phyloP scores from a whole-genome alignment of 345 rosid species.

The Orychophragmus violaceus region DNA sequence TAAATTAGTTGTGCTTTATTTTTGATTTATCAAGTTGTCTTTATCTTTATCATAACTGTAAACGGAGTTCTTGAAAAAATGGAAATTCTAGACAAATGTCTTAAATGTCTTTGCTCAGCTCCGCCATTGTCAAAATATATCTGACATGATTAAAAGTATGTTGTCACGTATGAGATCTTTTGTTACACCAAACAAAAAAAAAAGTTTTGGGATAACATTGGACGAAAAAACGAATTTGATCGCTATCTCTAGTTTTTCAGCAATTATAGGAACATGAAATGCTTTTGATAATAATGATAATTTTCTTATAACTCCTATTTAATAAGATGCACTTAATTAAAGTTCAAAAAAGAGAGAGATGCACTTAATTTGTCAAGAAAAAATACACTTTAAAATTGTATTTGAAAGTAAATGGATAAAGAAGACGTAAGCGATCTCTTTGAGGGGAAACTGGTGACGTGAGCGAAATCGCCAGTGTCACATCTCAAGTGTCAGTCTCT shows the following conservation, averaged over 20 bases:
- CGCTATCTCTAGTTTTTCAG: not conserved
- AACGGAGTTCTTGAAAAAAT: too few species aligned
- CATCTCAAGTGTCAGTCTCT: conserved; percentile 20
- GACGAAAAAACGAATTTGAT: not conserved
- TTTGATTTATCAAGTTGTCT: too few species aligned
- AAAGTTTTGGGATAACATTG: not conserved
- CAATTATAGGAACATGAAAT: not conserved
- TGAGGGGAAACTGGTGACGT: conserved; percentile 22
- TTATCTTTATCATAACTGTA: too few species aligned
- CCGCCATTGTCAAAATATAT: too few species aligned
- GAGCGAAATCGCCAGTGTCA: conserved; percentile 36
- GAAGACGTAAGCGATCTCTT: conserved; percentile 6
- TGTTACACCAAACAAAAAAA: not conserved
- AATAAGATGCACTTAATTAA: too few species aligned
- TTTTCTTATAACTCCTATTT: not conserved
- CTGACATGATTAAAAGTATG: not conserved
- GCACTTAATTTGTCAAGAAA: too few species aligned
- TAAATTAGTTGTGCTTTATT: too few species aligned
- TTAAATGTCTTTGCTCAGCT: too few species aligned
- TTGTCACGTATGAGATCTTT: not conserved
- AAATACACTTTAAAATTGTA: not conserved
- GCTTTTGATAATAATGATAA: not conserved
- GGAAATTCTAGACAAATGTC: too few species aligned
- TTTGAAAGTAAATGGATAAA: not conserved
- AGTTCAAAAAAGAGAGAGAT: too few species aligned